Evolutionary conservation across 176 grass and related monocot genomes (phyloP).

Genomic region (Oryza nivara): DNA sequence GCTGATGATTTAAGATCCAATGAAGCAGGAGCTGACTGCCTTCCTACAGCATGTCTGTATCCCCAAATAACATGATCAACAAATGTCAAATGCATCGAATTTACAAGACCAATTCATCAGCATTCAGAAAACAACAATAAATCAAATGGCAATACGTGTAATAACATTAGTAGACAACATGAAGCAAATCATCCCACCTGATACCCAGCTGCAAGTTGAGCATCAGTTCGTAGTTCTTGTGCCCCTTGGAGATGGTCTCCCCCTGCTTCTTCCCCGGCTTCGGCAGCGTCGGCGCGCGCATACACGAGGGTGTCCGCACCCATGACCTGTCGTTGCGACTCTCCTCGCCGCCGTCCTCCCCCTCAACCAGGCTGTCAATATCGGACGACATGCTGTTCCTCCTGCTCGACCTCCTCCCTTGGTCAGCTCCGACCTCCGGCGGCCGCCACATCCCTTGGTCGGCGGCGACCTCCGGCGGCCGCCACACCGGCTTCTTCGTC

Average conservation of each 20-base stretch:
- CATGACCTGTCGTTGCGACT: neutral
- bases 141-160: neutral
- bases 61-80: constrained; percentile 9
- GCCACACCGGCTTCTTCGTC: constrained; percentile 63
- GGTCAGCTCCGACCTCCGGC: constrained; percentile 30
- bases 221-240: constrained; percentile 95
- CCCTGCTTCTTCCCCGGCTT: constrained; percentile 76
- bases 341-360: constrained; percentile 24
- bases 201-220: constrained; percentile 92
- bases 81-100: neutral
- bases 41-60: constrained; percentile 77
- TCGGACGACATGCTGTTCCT: constrained; percentile 56
- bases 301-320: constrained; percentile 37
- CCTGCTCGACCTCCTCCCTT: constrained; percentile 42
- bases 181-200: constrained; percentile 40
- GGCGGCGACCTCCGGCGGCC: constrained; percentile 34
- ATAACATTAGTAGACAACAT: neutral
- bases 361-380: constrained; percentile 24
- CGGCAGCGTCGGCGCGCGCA: constrained; percentile 30
- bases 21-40: constrained; percentile 54
- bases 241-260: constrained; percentile 85
- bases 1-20: constrained; percentile 79
- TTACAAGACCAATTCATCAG: neutral
- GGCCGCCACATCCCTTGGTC: constrained; percentile 52
- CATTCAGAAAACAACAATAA: neutral